Percentiles rank a stretch among this genome's conserved stretches.
These are phyloP conservation scores for Blastomyces gilchristii DNA, from an alignment of 2,329 filamentous ascomycete genomes.

Conservation along the genomic window DNA sequence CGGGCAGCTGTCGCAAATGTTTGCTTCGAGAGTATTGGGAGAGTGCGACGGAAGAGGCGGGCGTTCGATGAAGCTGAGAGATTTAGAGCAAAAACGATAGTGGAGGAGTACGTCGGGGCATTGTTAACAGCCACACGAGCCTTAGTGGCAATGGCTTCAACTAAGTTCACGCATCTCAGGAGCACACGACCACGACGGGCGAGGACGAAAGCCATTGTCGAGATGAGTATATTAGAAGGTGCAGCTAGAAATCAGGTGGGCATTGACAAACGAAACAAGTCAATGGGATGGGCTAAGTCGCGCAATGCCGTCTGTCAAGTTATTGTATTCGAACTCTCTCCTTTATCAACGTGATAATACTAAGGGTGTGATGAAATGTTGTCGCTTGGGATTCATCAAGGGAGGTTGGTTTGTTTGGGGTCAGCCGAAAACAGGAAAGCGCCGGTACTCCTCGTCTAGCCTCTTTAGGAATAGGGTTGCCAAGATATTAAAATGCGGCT, in stretches of 20 bases:
- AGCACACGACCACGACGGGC: conserved; percentile 24
- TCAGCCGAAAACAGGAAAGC: conserved; percentile 10
- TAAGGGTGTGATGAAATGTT: neutral
- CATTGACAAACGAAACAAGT: neutral
- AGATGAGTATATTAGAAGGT: neutral
- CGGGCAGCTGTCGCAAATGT: conserved; percentile 26
- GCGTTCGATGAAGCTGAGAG: neutral
- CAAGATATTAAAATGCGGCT: conserved; percentile 5
- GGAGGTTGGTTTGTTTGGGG: conserved; percentile 12
- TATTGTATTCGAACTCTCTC: neutral
- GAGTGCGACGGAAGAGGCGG: conserved; percentile 13
- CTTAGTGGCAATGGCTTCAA: neutral
- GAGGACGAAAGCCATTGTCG: conserved; percentile 26
- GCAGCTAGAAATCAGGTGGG: neutral
- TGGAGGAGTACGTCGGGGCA: neutral
- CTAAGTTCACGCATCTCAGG: conserved; percentile 14
- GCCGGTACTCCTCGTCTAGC: neutral
- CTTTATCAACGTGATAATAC: neutral
- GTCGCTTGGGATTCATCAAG: neutral
- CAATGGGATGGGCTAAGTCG: neutral
- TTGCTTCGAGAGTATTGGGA: conserved; percentile 19
- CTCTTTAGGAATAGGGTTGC: conserved; percentile 20
- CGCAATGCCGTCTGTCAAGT: neutral
- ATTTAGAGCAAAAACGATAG: neutral
- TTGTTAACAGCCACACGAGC: neutral